Conservation (phyloP, 306 rosid species). For the Sicyos edulis region DNA sequence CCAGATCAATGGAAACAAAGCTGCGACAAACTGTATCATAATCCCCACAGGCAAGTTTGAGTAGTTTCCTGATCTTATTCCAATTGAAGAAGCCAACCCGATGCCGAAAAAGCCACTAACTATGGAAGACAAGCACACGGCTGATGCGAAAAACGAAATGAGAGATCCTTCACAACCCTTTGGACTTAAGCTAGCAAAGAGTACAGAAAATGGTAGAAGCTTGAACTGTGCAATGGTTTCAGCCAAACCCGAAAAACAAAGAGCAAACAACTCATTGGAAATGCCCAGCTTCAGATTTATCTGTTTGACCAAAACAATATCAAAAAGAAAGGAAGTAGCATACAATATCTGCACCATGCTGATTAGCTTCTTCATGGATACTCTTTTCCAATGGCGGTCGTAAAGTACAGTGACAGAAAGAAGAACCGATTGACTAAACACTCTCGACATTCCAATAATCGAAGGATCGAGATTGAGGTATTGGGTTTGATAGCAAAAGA, state of each 20-base stretch:
- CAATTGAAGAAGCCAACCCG: slow-evolving; percentile 64
- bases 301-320: slow-evolving; percentile 63
- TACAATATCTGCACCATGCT: slow-evolving; percentile 50
- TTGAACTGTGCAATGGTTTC: slow-evolving; percentile 77
- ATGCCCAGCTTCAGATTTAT: slow-evolving; percentile 59
- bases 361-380: slow-evolving; percentile 56
- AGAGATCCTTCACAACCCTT: slow-evolving; percentile 89
- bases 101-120: slow-evolving; percentile 62
- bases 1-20: slow-evolving; percentile 57
- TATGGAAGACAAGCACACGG: slow-evolving; percentile 62
- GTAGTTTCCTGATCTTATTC: slow-evolving; percentile 55
- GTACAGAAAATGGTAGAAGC: slow-evolving; percentile 70
- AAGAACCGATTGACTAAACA: slow-evolving; percentile 70
- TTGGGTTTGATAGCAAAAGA: slow-evolving; percentile 85
- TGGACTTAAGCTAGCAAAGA: slow-evolving; percentile 61
- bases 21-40: slow-evolving; percentile 57
- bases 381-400: slow-evolving; percentile 47
- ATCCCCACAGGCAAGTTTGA: slow-evolving; percentile 61
- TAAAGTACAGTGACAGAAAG: slow-evolving; percentile 61
- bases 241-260: slow-evolving; percentile 66
- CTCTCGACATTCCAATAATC: slow-evolving; percentile 62
- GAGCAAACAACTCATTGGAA: slow-evolving; percentile 55
- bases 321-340: slow-evolving; percentile 68
- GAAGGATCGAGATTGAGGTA: slow-evolving; percentile 64
- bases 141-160: slow-evolving; percentile 71